Conservation (phyloP, 768 basidiomycete species). For the Panaeolus papilionaceus region DNA sequence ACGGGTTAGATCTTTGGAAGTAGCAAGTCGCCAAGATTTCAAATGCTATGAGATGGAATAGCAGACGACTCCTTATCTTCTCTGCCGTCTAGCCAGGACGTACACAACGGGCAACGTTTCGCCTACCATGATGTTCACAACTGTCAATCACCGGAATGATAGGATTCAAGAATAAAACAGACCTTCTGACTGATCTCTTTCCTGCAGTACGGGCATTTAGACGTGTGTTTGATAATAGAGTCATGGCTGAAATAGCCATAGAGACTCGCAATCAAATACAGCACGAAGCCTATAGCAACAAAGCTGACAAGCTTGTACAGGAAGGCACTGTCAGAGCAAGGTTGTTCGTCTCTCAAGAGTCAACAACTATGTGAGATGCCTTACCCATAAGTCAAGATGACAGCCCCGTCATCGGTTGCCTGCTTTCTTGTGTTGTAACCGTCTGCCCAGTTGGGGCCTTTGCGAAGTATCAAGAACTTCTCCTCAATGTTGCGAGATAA, state of each 20-base stretch:
- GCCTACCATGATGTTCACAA: conserved; percentile 31
- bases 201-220: conserved; percentile 48
- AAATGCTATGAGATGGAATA: conserved; percentile 14
- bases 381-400: conserved; percentile 45
- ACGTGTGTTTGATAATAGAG: conserved; percentile 46
- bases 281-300: conserved; percentile 42
- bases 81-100: conserved; percentile 48
- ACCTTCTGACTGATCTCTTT: conserved; percentile 51
- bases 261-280: conserved; percentile 43
- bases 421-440: conserved; percentile 52
- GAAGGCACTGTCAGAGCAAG: conserved; percentile 37
- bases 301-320: conserved; percentile 45
- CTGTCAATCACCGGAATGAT: background rate
- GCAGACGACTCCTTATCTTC: conserved; percentile 41
- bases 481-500: conserved; percentile 49
- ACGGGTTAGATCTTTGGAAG: no score
- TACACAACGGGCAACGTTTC: conserved; percentile 46
- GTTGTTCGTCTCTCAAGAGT: background rate
- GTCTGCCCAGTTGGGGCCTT: conserved; percentile 34
- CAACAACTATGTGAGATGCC: background rate
- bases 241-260: conserved; percentile 45
- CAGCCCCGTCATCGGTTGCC: conserved; percentile 50
- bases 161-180: conserved; percentile 15
- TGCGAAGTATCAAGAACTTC: conserved; percentile 46
- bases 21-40: no score